Evolutionary conservation across 2,329 filamentous ascomycete species (phyloP).

Genomic region (Fusarium sp.): DNA sequence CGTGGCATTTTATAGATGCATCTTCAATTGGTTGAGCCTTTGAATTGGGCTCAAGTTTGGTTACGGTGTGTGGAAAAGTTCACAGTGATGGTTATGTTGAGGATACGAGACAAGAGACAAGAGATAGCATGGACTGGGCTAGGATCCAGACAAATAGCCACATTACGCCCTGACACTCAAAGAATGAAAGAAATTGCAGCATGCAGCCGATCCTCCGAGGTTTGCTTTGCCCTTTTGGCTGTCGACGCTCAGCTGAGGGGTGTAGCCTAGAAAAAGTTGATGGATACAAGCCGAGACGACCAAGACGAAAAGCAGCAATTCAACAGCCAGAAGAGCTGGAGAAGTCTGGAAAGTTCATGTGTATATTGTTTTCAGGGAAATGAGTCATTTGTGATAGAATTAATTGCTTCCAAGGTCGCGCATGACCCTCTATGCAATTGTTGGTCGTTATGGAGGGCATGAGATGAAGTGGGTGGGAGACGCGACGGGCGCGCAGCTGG

Average conservation of each 20-base stretch:
- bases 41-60: constrained; percentile 27
- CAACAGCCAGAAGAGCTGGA: constrained; percentile 27
- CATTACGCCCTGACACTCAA: constrained; percentile 22
- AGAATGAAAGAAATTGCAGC: constrained; percentile 46
- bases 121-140: constrained; percentile 25
- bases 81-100: constrained; percentile 1
- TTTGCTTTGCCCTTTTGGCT: constrained; percentile 42
- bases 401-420: constrained; percentile 46
- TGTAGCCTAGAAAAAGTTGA: constrained; percentile 37
- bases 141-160: neutral
- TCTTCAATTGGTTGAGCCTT: constrained; percentile 18
- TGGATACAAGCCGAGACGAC: constrained; percentile 18
- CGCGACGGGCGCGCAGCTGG: constrained; percentile 57
- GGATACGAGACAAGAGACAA: constrained; percentile 37
- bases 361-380: neutral
- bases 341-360: constrained; percentile 42
- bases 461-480: constrained; percentile 56
- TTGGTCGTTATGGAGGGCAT: constrained; percentile 51
- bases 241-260: constrained; percentile 42
- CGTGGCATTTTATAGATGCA: constrained; percentile 23
- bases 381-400: constrained; percentile 18
- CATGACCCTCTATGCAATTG: constrained; percentile 10
- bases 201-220: constrained; percentile 44
- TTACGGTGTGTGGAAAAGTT: neutral
- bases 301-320: constrained; percentile 33